Base-by-base conservation (phyloP, 2,329 filamentous ascomycete species). In the Fusarium robinianum region DNA sequence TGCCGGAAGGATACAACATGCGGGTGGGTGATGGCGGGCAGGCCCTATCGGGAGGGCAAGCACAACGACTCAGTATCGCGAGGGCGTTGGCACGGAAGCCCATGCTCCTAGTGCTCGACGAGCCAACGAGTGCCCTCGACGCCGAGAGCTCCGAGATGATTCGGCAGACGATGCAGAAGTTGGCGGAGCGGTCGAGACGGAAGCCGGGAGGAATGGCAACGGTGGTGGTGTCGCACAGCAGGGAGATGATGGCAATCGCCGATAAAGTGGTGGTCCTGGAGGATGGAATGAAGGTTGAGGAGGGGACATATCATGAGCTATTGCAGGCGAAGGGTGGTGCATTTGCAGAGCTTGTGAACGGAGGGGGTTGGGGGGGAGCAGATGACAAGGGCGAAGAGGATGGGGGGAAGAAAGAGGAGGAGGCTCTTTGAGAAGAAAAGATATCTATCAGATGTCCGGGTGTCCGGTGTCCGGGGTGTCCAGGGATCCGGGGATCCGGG, bases 161-260 rank as follows among this genome's bases (percentile, higher is more conserved):
- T 4, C 74, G 87, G 9, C 68, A 77, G 7, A 85, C 85, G 0
- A 74, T 95, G 26, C 66, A 66, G 23, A 61, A 62, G 0, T 67
- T 94, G 2, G 71, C 84, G 9, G 49, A 56, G 1, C 43, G 46
- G 15, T 51, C 57, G 41, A 62, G 31, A 12, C 40, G 40, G 23
- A 50, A 44, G 46, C 7, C 50, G 4, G 36, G 36, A 8, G 72
- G 71, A 0, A 78, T 89, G 65, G 87, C 87, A 0, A 81, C 95
- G 0, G 74, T 96, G 11, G 77, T 95, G 16, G 85, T 95, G 25
- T 96, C 90, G 34, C 92, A 96, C 68, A 81, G 78, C 43, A 75
- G 73, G 49, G 85, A 92, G 61, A 95, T 96, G 89, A 96, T 97
- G 88, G 76, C 78, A 44, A 79, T 88, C 46, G 87, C 86, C 1